Percentiles rank a stretch among this genome's conserved stretches.
Conservation (phyloP, 2,329 filamentous ascomycete genomes). For the Hypoxylon sp. region DNA sequence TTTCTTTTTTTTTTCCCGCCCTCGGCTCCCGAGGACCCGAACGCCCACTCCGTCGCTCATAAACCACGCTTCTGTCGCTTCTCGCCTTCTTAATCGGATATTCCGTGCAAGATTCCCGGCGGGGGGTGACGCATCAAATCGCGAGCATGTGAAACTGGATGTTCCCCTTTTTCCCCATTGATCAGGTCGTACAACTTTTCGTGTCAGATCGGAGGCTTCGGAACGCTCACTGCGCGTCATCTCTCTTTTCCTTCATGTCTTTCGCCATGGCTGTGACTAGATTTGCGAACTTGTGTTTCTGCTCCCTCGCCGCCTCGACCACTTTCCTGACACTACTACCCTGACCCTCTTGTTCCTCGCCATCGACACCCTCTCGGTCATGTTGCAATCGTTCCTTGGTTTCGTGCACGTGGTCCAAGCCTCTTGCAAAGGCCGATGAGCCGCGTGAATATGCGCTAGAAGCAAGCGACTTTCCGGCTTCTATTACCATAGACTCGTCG, state of each 20-base stretch:
- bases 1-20: constrained; percentile 6
- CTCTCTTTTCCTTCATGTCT: constrained; percentile 34
- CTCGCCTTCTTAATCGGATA: constrained; percentile 3
- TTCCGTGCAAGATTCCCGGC: constrained; percentile 4
- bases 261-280: constrained; percentile 44
- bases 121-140: constrained; percentile 24
- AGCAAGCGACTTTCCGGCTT: constrained; percentile 43
- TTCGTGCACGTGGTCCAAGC: constrained; percentile 27
- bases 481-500: constrained; percentile 50
- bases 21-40: constrained; percentile 13
- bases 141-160: constrained; percentile 2
- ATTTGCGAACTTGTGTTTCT: constrained; percentile 43
- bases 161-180: background rate
- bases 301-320: constrained; percentile 39
- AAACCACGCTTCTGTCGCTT: constrained; percentile 10
- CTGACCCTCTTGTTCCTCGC: constrained; percentile 16
- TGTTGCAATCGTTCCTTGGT: constrained; percentile 11
- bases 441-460: constrained; percentile 23
- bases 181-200: background rate
- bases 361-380: constrained; percentile 5
- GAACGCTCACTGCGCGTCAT: constrained; percentile 17
- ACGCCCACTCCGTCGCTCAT: constrained; percentile 19
- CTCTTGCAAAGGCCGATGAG: constrained; percentile 25
- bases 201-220: constrained; percentile 6
- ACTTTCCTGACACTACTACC: constrained; percentile 29